Percentiles rank a stretch among this genome's conserved stretches.
These are phyloP conservation scores for Cynanchum wilfordii DNA, from an alignment of 257 asterid species.

Conservation along the genomic window DNA sequence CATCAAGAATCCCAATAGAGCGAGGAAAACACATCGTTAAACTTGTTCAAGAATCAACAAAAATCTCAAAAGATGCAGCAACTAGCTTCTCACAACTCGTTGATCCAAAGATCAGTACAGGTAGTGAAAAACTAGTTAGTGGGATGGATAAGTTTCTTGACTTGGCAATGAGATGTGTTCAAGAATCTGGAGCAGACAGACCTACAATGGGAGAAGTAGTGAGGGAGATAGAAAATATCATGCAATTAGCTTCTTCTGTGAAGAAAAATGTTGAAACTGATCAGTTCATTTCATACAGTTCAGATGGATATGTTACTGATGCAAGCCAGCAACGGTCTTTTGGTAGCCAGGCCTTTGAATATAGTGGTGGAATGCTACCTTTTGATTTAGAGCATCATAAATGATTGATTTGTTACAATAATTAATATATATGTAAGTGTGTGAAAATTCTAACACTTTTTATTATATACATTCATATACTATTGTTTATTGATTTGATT, in stretches of 20 bases:
- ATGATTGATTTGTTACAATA: neutral
- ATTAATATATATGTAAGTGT: neutral
- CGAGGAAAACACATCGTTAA: slow-evolving; percentile 73
- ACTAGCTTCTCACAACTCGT: slow-evolving; percentile 29
- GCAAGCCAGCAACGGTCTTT: slow-evolving; percentile 42
- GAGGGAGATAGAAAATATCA: slow-evolving; percentile 64
- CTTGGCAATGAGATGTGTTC: slow-evolving; percentile 70
- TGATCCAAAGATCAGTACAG: slow-evolving; percentile 47
- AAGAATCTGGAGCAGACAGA: slow-evolving; percentile 55
- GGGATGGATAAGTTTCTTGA: slow-evolving; percentile 46
- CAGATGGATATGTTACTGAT: slow-evolving; percentile 35
- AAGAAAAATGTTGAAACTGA: slow-evolving; percentile 20
- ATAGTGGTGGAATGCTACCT: slow-evolving; percentile 52
- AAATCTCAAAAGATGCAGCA: slow-evolving; percentile 22
- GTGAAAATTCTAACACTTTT: neutral
- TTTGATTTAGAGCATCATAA: slow-evolving; percentile 26
- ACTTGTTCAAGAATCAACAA: slow-evolving; percentile 47
- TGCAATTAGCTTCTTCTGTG: slow-evolving; percentile 33
- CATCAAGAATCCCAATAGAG: slow-evolving; percentile 68
- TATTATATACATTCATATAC: neutral
- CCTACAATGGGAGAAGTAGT: slow-evolving; percentile 83
- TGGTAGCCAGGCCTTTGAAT: slow-evolving; percentile 41
- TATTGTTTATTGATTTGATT: neutral
- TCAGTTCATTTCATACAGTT: slow-evolving; percentile 24
- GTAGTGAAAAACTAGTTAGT: slow-evolving; percentile 24